These are phyloP conservation scores for Populus ilicifolia DNA, from an alignment of 345 rosid genomes.

Conservation along the genomic window DNA sequence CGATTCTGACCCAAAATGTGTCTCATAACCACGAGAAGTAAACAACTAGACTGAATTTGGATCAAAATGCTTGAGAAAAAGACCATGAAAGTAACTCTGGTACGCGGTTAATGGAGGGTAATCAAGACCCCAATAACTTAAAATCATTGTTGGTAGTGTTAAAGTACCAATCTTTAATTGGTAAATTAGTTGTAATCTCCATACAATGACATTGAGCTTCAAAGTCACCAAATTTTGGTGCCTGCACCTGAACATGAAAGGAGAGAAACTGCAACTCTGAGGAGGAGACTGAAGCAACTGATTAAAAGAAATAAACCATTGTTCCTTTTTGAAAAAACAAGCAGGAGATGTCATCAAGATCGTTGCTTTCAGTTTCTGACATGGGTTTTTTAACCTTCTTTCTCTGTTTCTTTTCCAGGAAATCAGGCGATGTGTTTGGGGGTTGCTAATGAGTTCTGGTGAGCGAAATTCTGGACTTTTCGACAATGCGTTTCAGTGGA, in stretches of 20 bases:
- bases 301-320: slow-evolving; percentile 44
- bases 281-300: slow-evolving; percentile 58
- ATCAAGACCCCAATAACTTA: slow-evolving; percentile 92
- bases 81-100: slow-evolving; percentile 81
- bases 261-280: slow-evolving; percentile 63
- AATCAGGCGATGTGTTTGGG: neutral
- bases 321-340: slow-evolving; percentile 46
- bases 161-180: slow-evolving; percentile 59
- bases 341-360: slow-evolving; percentile 30
- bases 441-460: neutral
- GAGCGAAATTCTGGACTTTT: neutral
- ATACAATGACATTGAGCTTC: slow-evolving; percentile 99
- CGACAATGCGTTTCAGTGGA: neutral
- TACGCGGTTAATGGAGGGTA: slow-evolving; percentile 97
- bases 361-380: slow-evolving; percentile 8
- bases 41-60: slow-evolving; percentile 66
- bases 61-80: slow-evolving; percentile 54
- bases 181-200: slow-evolving; percentile 90
- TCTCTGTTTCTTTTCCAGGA: slow-evolving; percentile 27
- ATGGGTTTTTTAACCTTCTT: slow-evolving; percentile 11
- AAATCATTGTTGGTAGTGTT: slow-evolving; percentile 68
- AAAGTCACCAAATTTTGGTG: slow-evolving; percentile 86
- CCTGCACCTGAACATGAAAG: slow-evolving; percentile 85
- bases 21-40: slow-evolving; percentile 70
- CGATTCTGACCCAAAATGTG: slow-evolving; percentile 60